Percentiles rank a stretch among this genome's conserved stretches.
Conservation (phyloP, 495 filamentous ascomycete genomes). For the Hapsidospora chrysogenum region DNA sequence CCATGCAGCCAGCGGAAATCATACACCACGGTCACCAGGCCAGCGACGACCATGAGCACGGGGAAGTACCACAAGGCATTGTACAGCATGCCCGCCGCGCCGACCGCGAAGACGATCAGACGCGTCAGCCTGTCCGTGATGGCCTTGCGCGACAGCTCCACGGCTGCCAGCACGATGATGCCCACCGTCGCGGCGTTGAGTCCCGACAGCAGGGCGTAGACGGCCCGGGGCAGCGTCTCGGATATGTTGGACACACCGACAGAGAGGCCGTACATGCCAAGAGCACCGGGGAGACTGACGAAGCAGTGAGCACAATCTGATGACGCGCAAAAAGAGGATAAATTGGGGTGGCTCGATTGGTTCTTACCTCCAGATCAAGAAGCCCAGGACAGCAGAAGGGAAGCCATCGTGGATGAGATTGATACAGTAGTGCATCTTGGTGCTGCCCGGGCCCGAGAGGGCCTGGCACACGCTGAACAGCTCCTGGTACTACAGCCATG, state of each 20-base stretch:
- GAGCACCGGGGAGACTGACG: constrained; percentile 49
- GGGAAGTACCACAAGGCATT: constrained; percentile 78
- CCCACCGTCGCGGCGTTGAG: constrained; percentile 69
- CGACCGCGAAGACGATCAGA: constrained; percentile 53
- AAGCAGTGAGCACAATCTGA: background rate
- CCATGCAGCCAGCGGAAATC: constrained; percentile 38
- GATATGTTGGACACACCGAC: constrained; percentile 48
- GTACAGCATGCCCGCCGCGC: constrained; percentile 53
- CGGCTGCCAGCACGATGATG: constrained; percentile 61
- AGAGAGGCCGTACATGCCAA: constrained; percentile 60
- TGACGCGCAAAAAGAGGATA: background rate
- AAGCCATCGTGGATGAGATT: constrained; percentile 49
- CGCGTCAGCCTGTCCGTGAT: constrained; percentile 58
- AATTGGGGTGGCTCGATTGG: too few relatives aligned
- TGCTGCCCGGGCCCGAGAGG: constrained; percentile 58
- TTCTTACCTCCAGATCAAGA: constrained; percentile 55
- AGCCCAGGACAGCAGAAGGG: constrained; percentile 41
- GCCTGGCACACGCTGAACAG: constrained; percentile 67
- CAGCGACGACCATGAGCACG: constrained; percentile 42
- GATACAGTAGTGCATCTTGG: constrained; percentile 68
- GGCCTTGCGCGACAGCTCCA: constrained; percentile 56
- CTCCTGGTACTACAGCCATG: constrained; percentile 51
- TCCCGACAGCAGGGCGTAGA: constrained; percentile 62
- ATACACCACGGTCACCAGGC: constrained; percentile 39
- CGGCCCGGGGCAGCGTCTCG: constrained; percentile 42